Evolutionary conservation across 1,284 basidiomycete genomes (phyloP).

Genomic region (Moesziomyces antarcticus): DNA sequence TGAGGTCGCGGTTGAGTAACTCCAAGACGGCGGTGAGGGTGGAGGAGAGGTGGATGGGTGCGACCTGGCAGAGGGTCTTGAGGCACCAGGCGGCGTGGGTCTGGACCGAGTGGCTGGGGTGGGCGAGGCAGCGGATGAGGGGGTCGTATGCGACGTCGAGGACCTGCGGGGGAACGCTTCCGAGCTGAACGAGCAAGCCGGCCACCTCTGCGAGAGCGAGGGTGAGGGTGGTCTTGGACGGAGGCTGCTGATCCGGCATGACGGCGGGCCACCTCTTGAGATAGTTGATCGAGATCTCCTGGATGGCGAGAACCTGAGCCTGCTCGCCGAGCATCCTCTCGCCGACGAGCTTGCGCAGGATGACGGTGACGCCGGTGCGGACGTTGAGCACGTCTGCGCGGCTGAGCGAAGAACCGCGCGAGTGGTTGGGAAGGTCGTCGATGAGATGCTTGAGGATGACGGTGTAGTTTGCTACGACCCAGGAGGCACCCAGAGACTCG

Average conservation of each 20-base stretch:
- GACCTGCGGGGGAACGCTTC: slow-evolving; percentile 88
- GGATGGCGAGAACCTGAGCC: slow-evolving; percentile 90
- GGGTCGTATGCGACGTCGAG: slow-evolving; percentile 90
- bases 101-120: slow-evolving; percentile 87
- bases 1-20: slow-evolving; percentile 82
- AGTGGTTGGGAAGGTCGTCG: slow-evolving; percentile 74
- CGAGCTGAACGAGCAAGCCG: slow-evolving; percentile 85
- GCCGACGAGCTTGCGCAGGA: slow-evolving; percentile 87
- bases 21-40: slow-evolving; percentile 81
- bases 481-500: slow-evolving; percentile 78
- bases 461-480: slow-evolving; percentile 85
- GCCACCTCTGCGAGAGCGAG: slow-evolving; percentile 85
- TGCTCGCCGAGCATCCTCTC: slow-evolving; percentile 85
- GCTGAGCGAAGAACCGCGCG: slow-evolving; percentile 35
- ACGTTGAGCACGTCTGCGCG: slow-evolving; percentile 77
- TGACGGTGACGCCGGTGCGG: slow-evolving; percentile 78
- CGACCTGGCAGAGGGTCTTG: slow-evolving; percentile 87
- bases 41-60: slow-evolving; percentile 83
- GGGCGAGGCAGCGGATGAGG: slow-evolving; percentile 82
- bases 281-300: slow-evolving; percentile 82
- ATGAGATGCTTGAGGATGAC: slow-evolving; percentile 80
- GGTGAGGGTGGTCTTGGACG: slow-evolving; percentile 78
- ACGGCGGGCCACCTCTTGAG: slow-evolving; percentile 91
- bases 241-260: slow-evolving; percentile 83
- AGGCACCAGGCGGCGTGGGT: slow-evolving; percentile 87